Evolutionary conservation across 1,284 basidiomycete species (phyloP), one percentile per base, ranked within the genome.

Genomic region (Ceratobasidium sp.): DNA sequence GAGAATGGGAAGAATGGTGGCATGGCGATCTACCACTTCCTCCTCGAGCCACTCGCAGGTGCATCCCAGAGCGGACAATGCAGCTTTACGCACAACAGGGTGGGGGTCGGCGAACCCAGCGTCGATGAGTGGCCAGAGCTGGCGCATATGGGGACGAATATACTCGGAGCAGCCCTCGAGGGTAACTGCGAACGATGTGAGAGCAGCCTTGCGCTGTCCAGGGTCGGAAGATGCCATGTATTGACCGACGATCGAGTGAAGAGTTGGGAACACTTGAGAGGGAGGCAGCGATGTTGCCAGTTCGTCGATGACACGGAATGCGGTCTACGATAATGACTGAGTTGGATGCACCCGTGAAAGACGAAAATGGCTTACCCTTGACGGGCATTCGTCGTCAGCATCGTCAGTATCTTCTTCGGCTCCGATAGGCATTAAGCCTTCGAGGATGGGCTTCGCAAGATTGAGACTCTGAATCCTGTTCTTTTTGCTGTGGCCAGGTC

Each of bases 111-210:
- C 88, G 63, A 99, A 88, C 78, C 97, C 96, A 64, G 89, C 87
- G 82, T 98, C 94, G 79, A 99, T 91, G 76, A 98, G 87, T 0
- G 96, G 96, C 98, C 98, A 99, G 59, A 99, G 90, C 37, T 75
- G 88, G 78, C 84, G 84, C 88, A 99, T 95, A 80, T 96, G 89
- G 6, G 97, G 96, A 41, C 95, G 94, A 88, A 99, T 98, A 84
- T 88, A 99, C 85, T 99, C 96, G 83, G 94, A 96, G 86, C 97
- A 98, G 29, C 98, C 98, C 83, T 99, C 98, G 75, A 99, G 96
- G 62, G 92, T 90, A 63, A 99, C 95, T 79, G 97, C 98, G 75
- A 99, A 92, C 4, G 97, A 93, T 81, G 98, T 95, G 85, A 99
- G 92, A 7, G 96, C 98, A 63, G 95, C 94, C 78, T 98, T 96